Conservation (phyloP, 805 yeast genomes). For the Pichia nakasei region DNA sequence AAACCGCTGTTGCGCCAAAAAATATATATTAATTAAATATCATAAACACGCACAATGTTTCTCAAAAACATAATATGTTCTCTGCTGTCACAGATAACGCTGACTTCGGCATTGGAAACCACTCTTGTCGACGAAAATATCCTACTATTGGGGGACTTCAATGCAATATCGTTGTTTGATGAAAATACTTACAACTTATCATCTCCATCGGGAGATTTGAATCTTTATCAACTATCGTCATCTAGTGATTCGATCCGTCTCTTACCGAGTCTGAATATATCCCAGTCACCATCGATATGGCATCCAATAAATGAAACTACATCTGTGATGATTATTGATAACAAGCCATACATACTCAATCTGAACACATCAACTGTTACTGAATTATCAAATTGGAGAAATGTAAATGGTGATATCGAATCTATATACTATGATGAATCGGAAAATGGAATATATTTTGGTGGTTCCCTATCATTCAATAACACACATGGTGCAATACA, state of each 20-base stretch:
- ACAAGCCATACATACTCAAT: conserved; percentile 19
- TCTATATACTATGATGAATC: conserved; percentile 41
- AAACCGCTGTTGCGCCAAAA: no score
- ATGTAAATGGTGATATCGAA: conserved; percentile 30
- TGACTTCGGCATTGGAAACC: background rate
- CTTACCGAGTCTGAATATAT: background rate
- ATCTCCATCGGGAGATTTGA: conserved; percentile 1
- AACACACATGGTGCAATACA: conserved; percentile 50
- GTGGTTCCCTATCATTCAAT: conserved; percentile 60
- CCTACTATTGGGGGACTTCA: conserved; percentile 21
- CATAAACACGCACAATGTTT: no score
- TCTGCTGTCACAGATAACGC: background rate
- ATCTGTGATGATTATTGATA: conserved; percentile 15
- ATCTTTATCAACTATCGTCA: conserved; percentile 16
- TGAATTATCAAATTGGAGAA: conserved; percentile 18
- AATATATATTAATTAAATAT: no score
- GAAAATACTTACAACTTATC: conserved; percentile 6
- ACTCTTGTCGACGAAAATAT: conserved; percentile 11
- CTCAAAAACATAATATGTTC: background rate
- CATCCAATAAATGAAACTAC: conserved; percentile 2
- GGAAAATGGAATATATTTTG: conserved; percentile 53
- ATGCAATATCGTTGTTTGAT: conserved; percentile 14
- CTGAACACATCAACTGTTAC: background rate
- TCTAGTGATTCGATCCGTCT: conserved; percentile 10
- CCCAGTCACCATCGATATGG: conserved; percentile 8